Base-by-base conservation (phyloP, 768 basidiomycete species). In the Mycena vulgaris region DNA sequence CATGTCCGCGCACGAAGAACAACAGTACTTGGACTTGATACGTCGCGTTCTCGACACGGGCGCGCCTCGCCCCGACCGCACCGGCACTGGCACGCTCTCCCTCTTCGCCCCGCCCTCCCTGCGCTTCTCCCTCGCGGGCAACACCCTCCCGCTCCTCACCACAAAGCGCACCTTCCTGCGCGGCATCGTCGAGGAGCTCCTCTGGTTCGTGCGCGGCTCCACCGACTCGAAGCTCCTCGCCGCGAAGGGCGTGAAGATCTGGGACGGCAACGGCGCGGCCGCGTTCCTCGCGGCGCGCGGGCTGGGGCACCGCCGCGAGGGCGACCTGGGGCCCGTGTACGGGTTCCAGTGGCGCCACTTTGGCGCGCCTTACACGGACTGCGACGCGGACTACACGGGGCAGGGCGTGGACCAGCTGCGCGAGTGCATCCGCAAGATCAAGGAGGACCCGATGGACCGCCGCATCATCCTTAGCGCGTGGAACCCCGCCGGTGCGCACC, bases 261-360 rank as follows among this genome's bases (percentile, higher is more conserved):
- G 98, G 98, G 96, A 98, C 78, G 96, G 97, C 0, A 99, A 99
- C 72, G 97, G 95, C 10, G 93, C 93, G 3, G 89, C 92, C 70
- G 93, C 89, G 73, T 99, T 97, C 76, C 82, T 99, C 31, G 94
- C 96, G 77, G 87, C 88, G 66, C 85, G 95, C 23, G 97, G 98
- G 3, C 80, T 99, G n/a, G 87, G 87, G 0, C 92, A 97, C 78
- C 85, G 96, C 33, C 84, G 93, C 8, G 93, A 95, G 78, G 97
- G 97, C 6, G 98, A 99, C 78, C 82, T 99, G 5, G 98, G 98
- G 0, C 97, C 97, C 0, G 95, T 99, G 0, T 99, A 99, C 78
- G 97, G 97, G 0, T 98, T 98, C 77, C 96, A 97, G 75, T 98
- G 96, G 96, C 86, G 96, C 63, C 95, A 97, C 80, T 98, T 97